Conservation (phyloP, 176 grass and related monocot species). For the Triticum monococcum region DNA sequence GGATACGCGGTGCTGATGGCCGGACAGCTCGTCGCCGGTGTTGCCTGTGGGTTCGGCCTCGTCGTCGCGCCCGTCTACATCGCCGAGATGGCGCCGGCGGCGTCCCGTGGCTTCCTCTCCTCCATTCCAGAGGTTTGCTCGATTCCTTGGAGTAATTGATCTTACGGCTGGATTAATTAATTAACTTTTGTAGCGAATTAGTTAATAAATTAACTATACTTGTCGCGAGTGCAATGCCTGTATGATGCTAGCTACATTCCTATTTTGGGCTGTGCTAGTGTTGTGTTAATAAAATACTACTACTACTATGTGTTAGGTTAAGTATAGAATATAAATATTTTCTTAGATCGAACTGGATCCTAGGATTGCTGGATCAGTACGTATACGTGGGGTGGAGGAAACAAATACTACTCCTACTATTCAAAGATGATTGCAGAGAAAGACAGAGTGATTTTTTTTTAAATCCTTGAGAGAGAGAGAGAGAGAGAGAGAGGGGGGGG, state of each 20-base stretch:
- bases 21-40: conserved; percentile 47
- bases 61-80: conserved; percentile 61
- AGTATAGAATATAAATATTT: neutral
- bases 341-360: neutral
- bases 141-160: neutral
- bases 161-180: neutral
- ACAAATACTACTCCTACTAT: neutral
- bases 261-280: neutral
- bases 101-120: conserved; percentile 55
- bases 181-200: no score
- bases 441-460: neutral
- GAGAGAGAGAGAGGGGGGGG: neutral
- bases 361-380: neutral
- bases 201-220: neutral
- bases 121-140: conserved; percentile 59
- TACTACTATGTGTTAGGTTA: neutral
- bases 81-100: conserved; percentile 57
- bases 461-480: neutral
- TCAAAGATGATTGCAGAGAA: neutral
- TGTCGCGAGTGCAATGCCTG: neutral
- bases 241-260: neutral
- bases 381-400: neutral
- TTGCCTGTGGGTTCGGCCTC: conserved; percentile 55
- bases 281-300: neutral
- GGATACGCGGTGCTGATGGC: conserved; percentile 54